Evolutionary conservation across 768 basidiomycete species (phyloP).

Genomic region (Phallus indusiatus): DNA sequence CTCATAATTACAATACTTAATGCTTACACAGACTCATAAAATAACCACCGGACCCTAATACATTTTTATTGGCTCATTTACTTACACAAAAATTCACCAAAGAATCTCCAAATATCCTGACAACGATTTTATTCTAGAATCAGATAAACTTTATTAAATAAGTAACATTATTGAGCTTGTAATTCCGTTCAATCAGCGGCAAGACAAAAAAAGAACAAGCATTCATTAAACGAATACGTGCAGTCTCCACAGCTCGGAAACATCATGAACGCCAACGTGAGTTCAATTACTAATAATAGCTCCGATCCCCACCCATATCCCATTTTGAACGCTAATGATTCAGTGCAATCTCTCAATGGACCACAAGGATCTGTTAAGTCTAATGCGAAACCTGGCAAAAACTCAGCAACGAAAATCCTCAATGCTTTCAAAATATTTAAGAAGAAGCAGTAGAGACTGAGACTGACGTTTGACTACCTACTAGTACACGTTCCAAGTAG

Average conservation of each 20-base stretch:
- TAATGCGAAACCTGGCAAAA: neutral
- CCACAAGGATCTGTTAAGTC: neutral
- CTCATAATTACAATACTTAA: no score
- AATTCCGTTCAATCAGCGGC: no score
- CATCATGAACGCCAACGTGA: neutral
- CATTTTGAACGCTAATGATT: neutral
- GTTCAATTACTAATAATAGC: neutral
- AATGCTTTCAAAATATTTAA: neutral
- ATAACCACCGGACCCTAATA: no score
- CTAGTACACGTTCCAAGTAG: no score
- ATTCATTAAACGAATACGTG: neutral
- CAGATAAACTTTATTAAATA: no score
- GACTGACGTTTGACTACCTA: neutral
- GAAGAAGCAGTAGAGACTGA: neutral
- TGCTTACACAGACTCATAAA: no score
- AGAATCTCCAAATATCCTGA: no score
- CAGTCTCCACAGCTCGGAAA: neutral
- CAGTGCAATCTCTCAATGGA: neutral
- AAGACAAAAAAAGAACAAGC: no score
- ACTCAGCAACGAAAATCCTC: neutral
- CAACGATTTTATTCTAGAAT: no score
- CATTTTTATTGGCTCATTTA: no score
- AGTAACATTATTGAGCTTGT: no score
- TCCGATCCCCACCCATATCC: neutral
- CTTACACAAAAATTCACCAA: no score